Percentiles rank a stretch among this genome's conserved stretches.
These are phyloP conservation scores for Colletotrichum truncatum DNA, from an alignment of 2,329 filamentous ascomycete species.

Conservation along the genomic window DNA sequence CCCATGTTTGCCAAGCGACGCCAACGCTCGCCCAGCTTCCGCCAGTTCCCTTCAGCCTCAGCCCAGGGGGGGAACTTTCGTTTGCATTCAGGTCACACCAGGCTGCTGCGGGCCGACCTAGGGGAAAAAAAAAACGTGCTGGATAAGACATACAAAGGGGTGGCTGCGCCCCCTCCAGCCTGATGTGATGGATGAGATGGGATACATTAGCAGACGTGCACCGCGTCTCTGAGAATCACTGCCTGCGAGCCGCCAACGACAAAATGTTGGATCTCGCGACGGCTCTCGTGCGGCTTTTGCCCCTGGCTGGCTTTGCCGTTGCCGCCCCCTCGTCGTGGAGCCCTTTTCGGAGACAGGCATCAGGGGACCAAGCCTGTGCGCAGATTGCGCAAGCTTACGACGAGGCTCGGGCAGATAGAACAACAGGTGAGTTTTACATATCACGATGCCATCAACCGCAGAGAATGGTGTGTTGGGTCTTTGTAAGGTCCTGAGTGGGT, in stretches of 20 bases:
- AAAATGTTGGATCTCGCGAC: neutral
- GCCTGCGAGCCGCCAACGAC: too few relatives aligned
- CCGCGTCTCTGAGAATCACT: too few relatives aligned
- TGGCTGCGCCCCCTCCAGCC: neutral
- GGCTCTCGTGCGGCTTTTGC: neutral
- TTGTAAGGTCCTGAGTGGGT: neutral
- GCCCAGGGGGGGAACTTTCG: too few relatives aligned
- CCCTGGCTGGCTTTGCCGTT: neutral
- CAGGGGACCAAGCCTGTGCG: neutral
- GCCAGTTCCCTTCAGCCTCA: too few relatives aligned
- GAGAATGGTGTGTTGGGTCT: too few relatives aligned
- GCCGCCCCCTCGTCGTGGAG: neutral
- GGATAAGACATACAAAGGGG: neutral
- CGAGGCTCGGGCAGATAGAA: neutral
- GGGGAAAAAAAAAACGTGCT: too few relatives aligned
- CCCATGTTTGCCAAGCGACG: neutral
- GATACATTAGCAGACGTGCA: too few relatives aligned
- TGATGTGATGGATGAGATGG: neutral
- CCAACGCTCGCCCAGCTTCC: neutral
- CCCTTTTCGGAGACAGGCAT: neutral
- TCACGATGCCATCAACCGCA: too few relatives aligned
- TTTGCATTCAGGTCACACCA: too few relatives aligned
- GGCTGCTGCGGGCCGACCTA: too few relatives aligned
- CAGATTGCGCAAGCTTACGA: slow-evolving; percentile 7
- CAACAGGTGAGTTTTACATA: neutral